Base-by-base conservation (phyloP, 257 asterid genomes). In the Lycium ferocissimum region DNA sequence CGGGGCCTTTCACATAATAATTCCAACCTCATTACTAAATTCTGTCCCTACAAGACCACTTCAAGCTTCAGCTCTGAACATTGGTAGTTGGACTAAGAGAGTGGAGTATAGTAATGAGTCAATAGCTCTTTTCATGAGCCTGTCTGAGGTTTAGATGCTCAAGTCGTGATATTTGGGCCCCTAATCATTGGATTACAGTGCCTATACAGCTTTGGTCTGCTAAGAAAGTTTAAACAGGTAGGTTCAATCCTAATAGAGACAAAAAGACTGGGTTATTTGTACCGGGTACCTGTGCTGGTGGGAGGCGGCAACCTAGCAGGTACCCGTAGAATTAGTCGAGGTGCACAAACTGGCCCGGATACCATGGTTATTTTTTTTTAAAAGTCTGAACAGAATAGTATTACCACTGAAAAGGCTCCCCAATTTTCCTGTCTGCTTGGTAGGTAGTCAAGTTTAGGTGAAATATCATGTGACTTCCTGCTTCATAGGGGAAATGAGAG, bases 21-120 rank as follows among this genome's bases (percentile, higher is more conserved):
- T 47, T 47, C 59, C 81, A 22, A 47, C 40, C n/a, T 73, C 61
- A 47, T 73, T 73, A 72, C 80, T 43, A 43, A 72, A n/a, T 71
- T 18, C 15, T 17, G 79, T 0, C 79, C 79, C 79, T 71, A 5
- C 75, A 15, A 69, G 6, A 15, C 26, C 78, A 38, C 26, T 37
- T 37, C 53, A 37, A 69, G 14, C 78, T 69, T 69, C 76, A 6
- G 3, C 51, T 15, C 22, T 15, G 26, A 20, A 69, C 3, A 7
- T 15, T 37, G 76, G 26, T 69, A 37, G 51, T 15, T 37, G 76
- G n/a, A 69, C 26, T 37, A 37, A 69, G 26, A 37, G 7, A 67
- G 76, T 14, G 20, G 7, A 14, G 26, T 20, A 67, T 67, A 35
- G 75, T 67, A 35, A 67, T 35, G 20, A 67, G 49, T 67, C 76